Conservation (phyloP, 2,329 filamentous ascomycete genomes). For the Microdochium nivale region DNA sequence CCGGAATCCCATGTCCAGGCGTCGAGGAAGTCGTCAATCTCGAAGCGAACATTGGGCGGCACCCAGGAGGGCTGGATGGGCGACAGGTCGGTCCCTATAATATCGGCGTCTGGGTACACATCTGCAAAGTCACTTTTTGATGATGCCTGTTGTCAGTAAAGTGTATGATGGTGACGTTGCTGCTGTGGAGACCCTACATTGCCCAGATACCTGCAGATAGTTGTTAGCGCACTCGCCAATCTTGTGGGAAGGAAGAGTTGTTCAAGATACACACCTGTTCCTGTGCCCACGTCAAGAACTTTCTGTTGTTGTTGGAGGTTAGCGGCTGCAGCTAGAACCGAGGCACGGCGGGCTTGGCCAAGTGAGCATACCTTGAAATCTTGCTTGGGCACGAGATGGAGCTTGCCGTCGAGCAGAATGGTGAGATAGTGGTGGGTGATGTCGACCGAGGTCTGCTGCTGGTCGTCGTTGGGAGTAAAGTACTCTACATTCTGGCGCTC, state of each 20-base stretch:
- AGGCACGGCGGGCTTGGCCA: too few species aligned
- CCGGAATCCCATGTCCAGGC: constrained; percentile 25
- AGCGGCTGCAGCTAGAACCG: constrained; percentile 3
- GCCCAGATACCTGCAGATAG: constrained; percentile 22
- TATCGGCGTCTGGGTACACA: constrained; percentile 34
- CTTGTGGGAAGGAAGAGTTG: not conserved
- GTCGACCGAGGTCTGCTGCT: constrained; percentile 14
- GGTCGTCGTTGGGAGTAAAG: constrained; percentile 12
- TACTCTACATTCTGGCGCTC: constrained; percentile 3
- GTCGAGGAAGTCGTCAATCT: constrained; percentile 48
- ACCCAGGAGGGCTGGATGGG: constrained; percentile 49
- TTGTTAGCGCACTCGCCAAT: not conserved
- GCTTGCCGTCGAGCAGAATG: constrained; percentile 17
- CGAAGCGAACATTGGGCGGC: constrained; percentile 53
- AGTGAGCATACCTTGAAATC: constrained; percentile 12
- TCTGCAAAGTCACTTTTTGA: constrained; percentile 34
- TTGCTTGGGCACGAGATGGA: constrained; percentile 22
- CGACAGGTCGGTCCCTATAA: constrained; percentile 46
- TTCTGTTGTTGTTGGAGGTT: constrained; percentile 6
- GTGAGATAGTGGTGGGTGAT: constrained; percentile 18
- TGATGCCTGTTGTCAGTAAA: not conserved
- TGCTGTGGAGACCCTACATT: constrained; percentile 12
- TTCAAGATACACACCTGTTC: constrained; percentile 18
- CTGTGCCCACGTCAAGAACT: constrained; percentile 25
- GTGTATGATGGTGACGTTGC: not conserved